phyloP scores from a whole-genome alignment of 176 grass and related monocot genomes.

The Oropetium thomaeum region DNA sequence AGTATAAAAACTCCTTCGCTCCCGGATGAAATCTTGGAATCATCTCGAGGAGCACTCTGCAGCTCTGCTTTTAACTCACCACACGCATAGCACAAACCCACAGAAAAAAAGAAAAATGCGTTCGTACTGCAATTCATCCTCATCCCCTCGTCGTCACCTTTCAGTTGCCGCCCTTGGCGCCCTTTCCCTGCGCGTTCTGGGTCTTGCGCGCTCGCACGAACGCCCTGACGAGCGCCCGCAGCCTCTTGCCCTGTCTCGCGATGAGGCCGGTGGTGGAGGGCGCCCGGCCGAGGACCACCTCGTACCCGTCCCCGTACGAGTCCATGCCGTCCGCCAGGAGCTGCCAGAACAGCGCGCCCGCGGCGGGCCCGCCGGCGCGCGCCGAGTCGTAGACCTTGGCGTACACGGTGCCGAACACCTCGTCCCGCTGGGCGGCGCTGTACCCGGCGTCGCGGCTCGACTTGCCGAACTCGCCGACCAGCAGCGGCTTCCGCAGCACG shows the following conservation, averaged over 20 bases:
- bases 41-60: slow-evolving; percentile 62
- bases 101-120: background rate
- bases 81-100: background rate
- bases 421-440: slow-evolving; percentile 56
- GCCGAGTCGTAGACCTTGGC: slow-evolving; percentile 74
- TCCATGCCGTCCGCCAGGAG: slow-evolving; percentile 81
- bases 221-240: slow-evolving; percentile 48
- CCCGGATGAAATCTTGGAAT: slow-evolving; percentile 84
- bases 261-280: slow-evolving; percentile 72
- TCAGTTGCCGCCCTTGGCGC: slow-evolving; percentile 1
- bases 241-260: slow-evolving; percentile 45
- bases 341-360: slow-evolving; percentile 88
- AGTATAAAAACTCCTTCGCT: slow-evolving; percentile 18
- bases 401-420: slow-evolving; percentile 59
- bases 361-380: slow-evolving; percentile 41
- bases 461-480: slow-evolving; percentile 85
- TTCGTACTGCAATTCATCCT: background rate
- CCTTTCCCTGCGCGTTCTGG: background rate
- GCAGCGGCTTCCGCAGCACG: slow-evolving; percentile 68
- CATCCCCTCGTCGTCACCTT: background rate
- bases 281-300: slow-evolving; percentile 58
- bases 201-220: slow-evolving; percentile 28
- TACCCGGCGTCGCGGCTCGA: slow-evolving; percentile 66
- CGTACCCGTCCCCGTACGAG: slow-evolving; percentile 77
- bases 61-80: background rate